Percentiles rank a stretch among this genome's conserved stretches.
These are phyloP conservation scores for Calonectria pteridis DNA, from an alignment of 2,329 filamentous ascomycete species.

Conservation along the genomic window DNA sequence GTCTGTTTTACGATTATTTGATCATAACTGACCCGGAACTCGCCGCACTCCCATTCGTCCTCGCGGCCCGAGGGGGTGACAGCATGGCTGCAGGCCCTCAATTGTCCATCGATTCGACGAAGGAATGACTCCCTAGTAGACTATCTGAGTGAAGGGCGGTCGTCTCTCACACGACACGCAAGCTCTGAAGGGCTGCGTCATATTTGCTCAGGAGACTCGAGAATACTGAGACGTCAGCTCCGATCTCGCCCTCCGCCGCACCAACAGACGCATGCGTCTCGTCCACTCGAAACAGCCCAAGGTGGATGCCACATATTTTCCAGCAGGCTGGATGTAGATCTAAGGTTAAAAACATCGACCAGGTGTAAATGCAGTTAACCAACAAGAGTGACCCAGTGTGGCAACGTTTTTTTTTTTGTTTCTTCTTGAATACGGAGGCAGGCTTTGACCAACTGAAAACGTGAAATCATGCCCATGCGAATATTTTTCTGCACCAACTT, in stretches of 20 bases:
- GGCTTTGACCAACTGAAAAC: not conserved
- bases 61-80: not conserved
- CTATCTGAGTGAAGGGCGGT: not conserved
- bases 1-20: constrained; percentile 4
- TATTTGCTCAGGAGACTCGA: not conserved
- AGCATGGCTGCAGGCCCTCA: not conserved
- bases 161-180: not conserved
- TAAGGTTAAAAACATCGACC: not conserved
- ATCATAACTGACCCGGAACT: constrained; percentile 2
- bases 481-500: not conserved
- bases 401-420: not conserved
- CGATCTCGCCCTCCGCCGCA: not conserved
- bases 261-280: not conserved
- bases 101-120: not conserved
- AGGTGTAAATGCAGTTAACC: not conserved
- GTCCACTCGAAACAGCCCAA: not conserved
- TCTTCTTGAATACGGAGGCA: not conserved
- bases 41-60: not conserved
- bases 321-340: not conserved
- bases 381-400: not conserved
- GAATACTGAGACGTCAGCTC: not conserved
- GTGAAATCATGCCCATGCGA: not conserved
- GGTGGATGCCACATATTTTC: not conserved
- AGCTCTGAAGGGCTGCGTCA: not conserved
- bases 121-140: not conserved